phyloP scores from a whole-genome alignment of 163 green algal genomes.

The Scenedesmus sp. region DNA sequence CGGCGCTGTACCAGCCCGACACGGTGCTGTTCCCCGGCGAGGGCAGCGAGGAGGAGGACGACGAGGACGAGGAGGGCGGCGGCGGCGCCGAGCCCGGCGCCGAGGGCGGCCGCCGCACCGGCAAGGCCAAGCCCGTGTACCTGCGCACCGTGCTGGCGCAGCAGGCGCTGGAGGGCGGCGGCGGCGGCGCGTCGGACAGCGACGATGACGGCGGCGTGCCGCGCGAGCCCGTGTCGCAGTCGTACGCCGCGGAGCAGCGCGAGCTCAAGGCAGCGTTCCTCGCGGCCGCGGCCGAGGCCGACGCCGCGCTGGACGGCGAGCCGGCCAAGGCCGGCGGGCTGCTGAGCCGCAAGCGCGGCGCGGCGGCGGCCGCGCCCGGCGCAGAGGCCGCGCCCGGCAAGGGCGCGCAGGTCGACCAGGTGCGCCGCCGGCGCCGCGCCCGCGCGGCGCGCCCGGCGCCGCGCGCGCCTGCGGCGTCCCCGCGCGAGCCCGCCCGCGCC shows the following conservation, averaged over 20 bases:
- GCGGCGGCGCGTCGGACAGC: slow-evolving; percentile 12
- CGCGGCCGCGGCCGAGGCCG: slow-evolving; percentile 17
- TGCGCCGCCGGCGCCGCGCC: background rate
- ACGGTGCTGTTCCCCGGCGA: slow-evolving; percentile 67
- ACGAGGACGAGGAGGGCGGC: slow-evolving; percentile 42
- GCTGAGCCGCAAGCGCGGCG: slow-evolving; percentile 6
- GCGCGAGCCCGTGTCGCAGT: slow-evolving; percentile 46
- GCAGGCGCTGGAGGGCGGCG: slow-evolving; percentile 57
- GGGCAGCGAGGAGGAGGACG: slow-evolving; percentile 42
- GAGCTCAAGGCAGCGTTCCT: slow-evolving; percentile 69
- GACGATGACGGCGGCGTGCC: slow-evolving; percentile 47
- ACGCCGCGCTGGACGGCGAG: background rate
- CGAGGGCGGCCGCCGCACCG: slow-evolving; percentile 16
- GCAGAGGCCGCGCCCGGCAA: background rate
- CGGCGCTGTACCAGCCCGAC: slow-evolving; percentile 69
- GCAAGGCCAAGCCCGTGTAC: slow-evolving; percentile 67
- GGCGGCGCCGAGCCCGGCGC: slow-evolving; percentile 17
- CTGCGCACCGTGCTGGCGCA: slow-evolving; percentile 82
- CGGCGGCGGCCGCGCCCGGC: background rate
- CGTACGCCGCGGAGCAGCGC: slow-evolving; percentile 79
- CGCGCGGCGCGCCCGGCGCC: no score
- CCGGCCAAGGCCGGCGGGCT: background rate
- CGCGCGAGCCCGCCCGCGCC: no score
- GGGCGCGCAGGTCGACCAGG: slow-evolving; percentile 26
- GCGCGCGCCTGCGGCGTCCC: no score